These are phyloP conservation scores for Wakefieldia striispora DNA, from an alignment of 768 basidiomycete genomes.

Conservation along the genomic window DNA sequence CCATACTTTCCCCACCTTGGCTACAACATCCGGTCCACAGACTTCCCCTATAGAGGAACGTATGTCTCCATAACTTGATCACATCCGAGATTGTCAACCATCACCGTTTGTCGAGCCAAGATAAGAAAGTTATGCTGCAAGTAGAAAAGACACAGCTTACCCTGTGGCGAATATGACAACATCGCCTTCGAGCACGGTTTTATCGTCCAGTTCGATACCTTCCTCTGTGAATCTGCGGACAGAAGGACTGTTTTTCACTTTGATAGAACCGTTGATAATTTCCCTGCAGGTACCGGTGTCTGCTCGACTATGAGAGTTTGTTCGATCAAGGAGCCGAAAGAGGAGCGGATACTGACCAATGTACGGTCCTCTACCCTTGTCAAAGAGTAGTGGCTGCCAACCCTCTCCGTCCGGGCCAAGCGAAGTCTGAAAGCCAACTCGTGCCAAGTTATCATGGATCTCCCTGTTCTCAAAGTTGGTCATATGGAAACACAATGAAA, in stretches of 20 bases:
- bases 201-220: slow-evolving; percentile 29
- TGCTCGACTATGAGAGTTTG: neutral
- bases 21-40: slow-evolving; percentile 44
- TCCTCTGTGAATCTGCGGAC: slow-evolving; percentile 27
- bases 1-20: slow-evolving; percentile 56
- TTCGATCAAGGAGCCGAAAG: neutral
- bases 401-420: slow-evolving; percentile 40
- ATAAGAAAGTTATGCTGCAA: too few species aligned
- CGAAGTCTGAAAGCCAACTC: slow-evolving; percentile 37
- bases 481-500: neutral
- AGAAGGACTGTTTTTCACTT: slow-evolving; percentile 41
- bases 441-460: slow-evolving; percentile 37
- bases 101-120: neutral
- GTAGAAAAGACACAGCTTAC: slow-evolving; percentile 14
- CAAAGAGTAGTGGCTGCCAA: slow-evolving; percentile 26
- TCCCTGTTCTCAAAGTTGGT: slow-evolving; percentile 24
- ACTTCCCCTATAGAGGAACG: slow-evolving; percentile 39
- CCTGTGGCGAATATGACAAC: slow-evolving; percentile 34
- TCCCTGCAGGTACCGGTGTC: slow-evolving; percentile 41
- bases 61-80: slow-evolving; percentile 44
- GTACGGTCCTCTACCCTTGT: slow-evolving; percentile 38
- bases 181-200: slow-evolving; percentile 27
- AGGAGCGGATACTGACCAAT: slow-evolving; percentile 30
- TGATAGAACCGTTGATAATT: slow-evolving; percentile 50
- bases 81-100: neutral